Percentiles rank a stretch among this genome's conserved stretches.
phyloP scores from a whole-genome alignment of 163 green algal species.

The Chlamydomonas reinhardtii region DNA sequence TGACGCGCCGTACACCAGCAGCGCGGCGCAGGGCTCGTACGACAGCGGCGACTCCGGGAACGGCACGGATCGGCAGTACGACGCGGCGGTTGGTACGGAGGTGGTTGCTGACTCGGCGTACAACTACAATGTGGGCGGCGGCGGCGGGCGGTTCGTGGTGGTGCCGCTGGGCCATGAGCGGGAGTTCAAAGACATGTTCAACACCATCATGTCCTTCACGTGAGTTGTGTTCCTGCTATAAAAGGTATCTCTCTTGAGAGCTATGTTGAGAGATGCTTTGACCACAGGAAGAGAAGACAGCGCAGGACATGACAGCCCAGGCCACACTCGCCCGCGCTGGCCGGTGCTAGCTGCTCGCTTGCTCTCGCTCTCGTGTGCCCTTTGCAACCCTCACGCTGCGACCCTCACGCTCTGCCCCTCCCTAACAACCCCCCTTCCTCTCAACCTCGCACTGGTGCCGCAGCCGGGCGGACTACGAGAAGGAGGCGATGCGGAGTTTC shows the following conservation, averaged over 20 bases:
- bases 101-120: background rate
- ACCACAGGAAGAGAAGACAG: no score
- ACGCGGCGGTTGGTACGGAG: no score
- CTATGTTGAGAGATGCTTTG: no score
- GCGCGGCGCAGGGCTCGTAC: background rate
- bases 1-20: conserved; percentile 8
- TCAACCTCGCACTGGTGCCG: background rate
- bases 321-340: no score
- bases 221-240: no score
- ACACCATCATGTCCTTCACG: conserved; percentile 37
- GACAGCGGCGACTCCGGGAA: background rate
- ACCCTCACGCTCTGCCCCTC: no score
- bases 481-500: conserved; percentile 16
- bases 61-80: no score
- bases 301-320: no score
- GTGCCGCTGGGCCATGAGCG: conserved; percentile 22
- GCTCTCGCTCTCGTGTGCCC: no score
- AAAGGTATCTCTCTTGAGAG: no score
- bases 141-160: conserved; percentile 31
- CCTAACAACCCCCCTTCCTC: background rate
- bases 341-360: no score
- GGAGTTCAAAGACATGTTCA: conserved; percentile 40
- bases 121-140: background rate
- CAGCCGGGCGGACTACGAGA: conserved; percentile 28
- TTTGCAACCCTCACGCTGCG: no score